Conservation (phyloP, 306 rosid genomes). For the Glycine tomentella region DNA sequence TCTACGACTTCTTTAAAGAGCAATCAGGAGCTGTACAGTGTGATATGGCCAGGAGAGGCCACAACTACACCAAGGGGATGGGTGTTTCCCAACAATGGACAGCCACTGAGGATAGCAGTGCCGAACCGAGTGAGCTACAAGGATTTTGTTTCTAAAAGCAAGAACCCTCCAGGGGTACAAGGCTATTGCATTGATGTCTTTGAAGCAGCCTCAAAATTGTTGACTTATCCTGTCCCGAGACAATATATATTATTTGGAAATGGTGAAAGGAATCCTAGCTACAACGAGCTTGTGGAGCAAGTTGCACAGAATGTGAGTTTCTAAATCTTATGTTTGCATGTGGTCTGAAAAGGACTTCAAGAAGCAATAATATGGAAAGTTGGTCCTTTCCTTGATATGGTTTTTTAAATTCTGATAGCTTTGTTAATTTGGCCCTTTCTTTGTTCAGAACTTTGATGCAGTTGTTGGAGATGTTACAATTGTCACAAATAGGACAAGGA, state of each 20-base stretch:
- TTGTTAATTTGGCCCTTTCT: constrained; percentile 35
- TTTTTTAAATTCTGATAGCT: constrained; percentile 27
- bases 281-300: constrained; percentile 51
- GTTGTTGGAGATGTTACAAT: constrained; percentile 86
- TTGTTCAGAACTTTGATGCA: constrained; percentile 79
- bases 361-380: constrained; percentile 1
- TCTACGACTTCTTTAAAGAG: constrained; percentile 48
- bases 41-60: constrained; percentile 89
- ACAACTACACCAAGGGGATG: constrained; percentile 71
- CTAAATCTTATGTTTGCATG: constrained; percentile 1
- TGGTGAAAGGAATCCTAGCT: constrained; percentile 72
- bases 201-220: constrained; percentile 80
- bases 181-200: constrained; percentile 85
- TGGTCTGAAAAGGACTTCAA: constrained; percentile 14
- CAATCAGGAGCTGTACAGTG: constrained; percentile 55
- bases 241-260: constrained; percentile 68
- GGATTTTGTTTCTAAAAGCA: constrained; percentile 70
- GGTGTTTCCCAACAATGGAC: constrained; percentile 93
- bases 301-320: constrained; percentile 84
- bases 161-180: constrained; percentile 67
- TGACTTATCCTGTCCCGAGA: constrained; percentile 82
- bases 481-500: constrained; percentile 77
- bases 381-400: neutral
- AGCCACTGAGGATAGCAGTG: constrained; percentile 79
- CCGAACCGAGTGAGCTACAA: constrained; percentile 74